Evolutionary conservation across 2,329 filamentous ascomycete genomes (phyloP), one percentile per base, ranked within the genome.

Genomic region (Ilyonectria mors-panacis): DNA sequence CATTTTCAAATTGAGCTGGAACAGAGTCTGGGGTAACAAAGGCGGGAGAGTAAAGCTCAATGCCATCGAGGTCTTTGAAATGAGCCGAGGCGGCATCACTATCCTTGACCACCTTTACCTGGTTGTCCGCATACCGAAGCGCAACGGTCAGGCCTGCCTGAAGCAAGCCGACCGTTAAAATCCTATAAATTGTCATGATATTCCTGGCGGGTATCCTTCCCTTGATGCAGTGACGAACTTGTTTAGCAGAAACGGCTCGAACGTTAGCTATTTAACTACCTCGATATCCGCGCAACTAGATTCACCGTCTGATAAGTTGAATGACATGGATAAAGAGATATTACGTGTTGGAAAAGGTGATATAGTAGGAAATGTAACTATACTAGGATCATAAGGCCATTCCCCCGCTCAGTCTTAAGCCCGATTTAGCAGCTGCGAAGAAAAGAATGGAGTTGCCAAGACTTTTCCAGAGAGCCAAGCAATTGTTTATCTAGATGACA

Each of bases 81-180:
- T 76, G 65, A 26, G 63, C 67, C 9, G 76, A 70, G 1, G 77
- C 73, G 1, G 69, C 61, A 6, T 72, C 57, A 3, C 56, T 59
- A 37, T 78, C 77, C 4, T 67, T 75, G 5, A 69, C 35, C 1
- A 77, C 62, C 2, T 59, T 33, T 1, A 57, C 72, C n/a, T 75
- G 77, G 55, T 78, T 78, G 21, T 72, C 60, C 19, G 75, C 73
- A 19, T 78, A 78, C 3, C 65, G 63, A 17, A 71, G 56, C 44
- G 71, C 64, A 4, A 73, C 75, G 2, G 60, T 67, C 42, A 76
- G 39, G 39, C 73, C 66, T 12, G 63, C 70, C 6, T 59, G 73
- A 1, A 76, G 45, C 6, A 77, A 65, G 9, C 65, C 69, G 13
- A 28, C 17, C 19, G 33, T 42, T 2, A 72, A 10, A 55, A 23